A percentile compares a stretch with the other conserved stretches of the same genome.
These are phyloP conservation scores for Pythium folliculosum DNA, from an alignment of 352 stramenopile species.

Conservation along the genomic window DNA sequence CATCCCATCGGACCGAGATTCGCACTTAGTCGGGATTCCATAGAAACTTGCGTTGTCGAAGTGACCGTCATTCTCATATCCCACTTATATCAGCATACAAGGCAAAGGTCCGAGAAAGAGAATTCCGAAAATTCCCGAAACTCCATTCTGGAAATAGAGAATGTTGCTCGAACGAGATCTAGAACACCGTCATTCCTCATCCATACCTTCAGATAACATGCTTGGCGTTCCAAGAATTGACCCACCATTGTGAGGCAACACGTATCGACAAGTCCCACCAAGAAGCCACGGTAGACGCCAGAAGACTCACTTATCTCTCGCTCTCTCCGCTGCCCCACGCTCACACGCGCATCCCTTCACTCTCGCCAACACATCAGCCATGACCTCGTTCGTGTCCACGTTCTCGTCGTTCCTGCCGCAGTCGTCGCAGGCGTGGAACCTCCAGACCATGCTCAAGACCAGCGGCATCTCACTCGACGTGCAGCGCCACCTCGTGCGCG, in stretches of 20 bases:
- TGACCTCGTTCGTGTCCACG: constrained; percentile 17
- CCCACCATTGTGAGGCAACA: not conserved
- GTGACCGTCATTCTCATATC: constrained; percentile 3
- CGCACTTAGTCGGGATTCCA: constrained; percentile 18
- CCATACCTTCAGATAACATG: constrained; percentile 2
- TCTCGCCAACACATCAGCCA: not conserved
- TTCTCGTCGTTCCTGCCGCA: constrained; percentile 29
- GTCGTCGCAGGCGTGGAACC: constrained; percentile 40
- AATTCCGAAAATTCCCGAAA: not conserved
- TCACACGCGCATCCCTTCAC: not conserved
- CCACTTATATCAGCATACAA: not conserved
- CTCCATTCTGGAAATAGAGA: not conserved
- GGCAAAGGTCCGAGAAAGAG: not conserved
- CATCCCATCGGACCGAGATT: constrained; percentile 1
- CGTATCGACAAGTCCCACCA: not conserved
- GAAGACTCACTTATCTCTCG: too few relatives aligned
- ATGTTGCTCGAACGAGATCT: constrained; percentile 1
- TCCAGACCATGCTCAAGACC: constrained; percentile 67
- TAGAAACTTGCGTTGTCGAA: constrained; percentile 6
- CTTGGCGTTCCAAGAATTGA: constrained; percentile 1
- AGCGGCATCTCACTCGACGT: constrained; percentile 67
- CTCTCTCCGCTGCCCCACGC: not conserved
- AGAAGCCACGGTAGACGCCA: too few relatives aligned
- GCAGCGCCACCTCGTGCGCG: constrained; percentile 64
- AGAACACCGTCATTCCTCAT: constrained; percentile 13